Evolutionary conservation across 192 early-diverging fungal species (phyloP), one percentile per base, ranked within the genome.

Genomic region (Dimargaris verticillata): DNA sequence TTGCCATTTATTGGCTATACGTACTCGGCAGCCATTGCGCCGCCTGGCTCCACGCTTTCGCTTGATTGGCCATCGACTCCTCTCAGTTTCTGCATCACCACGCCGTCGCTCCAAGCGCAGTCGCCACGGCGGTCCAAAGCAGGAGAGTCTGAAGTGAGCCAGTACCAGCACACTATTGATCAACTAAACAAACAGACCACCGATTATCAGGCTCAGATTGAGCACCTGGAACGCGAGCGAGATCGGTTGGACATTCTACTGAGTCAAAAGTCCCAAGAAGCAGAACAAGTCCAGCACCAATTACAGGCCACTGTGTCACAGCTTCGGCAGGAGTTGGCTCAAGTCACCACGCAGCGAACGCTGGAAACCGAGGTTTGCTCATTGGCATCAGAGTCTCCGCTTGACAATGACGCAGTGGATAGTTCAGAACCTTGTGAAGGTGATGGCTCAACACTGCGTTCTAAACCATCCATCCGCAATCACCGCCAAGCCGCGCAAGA

Each of bases 1-100:
- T 74, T 91, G 24, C 86, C 88, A 7, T 95, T 92, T 64, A 80
- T 95, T 42, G 92, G 92, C 11, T 95, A 89, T 63, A 88, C 87
- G 2, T 89, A 84, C 28, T 54, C 53, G 14, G 53, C 53, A 54
- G 20, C 53, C 3, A 14, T 54, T 28, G 26, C 28, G 4, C 53
- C 53, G 53, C 22, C 53, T 14, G 53, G 22, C 20, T 54, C 53
- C 22, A 54, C 26, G 22, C 15, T 20, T 14, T 54, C 53, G 14
- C 53, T 54, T 15, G 53, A 54, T 28, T 54, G 53, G 53, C 13
- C 26, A 20, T 54, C 53, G n/a, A 28, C 53, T 20, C 14, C 22
- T 15, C 53, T 25, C 10, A 54, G 53, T 54, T 54, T 54, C 26
- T 54, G 53, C 53, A 25, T 28, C 20, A 24, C 53, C 15, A 54